Conservation (phyloP, 2,329 filamentous ascomycete species). For the Venturia nashicola region DNA sequence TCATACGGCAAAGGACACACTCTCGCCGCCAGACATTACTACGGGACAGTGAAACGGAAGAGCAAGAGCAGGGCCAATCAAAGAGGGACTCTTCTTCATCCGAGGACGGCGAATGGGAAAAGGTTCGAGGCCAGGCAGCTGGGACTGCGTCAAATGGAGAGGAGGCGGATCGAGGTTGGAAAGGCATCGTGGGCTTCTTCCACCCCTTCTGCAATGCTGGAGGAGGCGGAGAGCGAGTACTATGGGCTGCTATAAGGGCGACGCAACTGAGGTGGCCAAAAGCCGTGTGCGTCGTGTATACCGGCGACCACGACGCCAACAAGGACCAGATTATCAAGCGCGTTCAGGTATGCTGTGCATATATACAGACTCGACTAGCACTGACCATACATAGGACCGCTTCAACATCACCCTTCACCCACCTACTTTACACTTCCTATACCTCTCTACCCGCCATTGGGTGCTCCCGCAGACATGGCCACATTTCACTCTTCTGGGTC, state of each 20-base stretch:
- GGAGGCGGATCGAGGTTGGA: conserved; percentile 50
- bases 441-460: conserved; percentile 76
- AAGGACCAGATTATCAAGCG: conserved; percentile 67
- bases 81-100: conserved; percentile 7
- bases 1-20: conserved; percentile 18
- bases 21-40: conserved; percentile 16
- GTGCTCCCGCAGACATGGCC: conserved; percentile 83
- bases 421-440: conserved; percentile 75
- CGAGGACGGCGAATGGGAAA: conserved; percentile 59
- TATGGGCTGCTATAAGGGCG: conserved; percentile 89
- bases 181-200: conserved; percentile 87
- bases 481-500: conserved; percentile 84
- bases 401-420: conserved; percentile 88
- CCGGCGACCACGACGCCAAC: conserved; percentile 79
- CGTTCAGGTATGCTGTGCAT: conserved; percentile 54
- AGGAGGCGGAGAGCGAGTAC: conserved; percentile 85
- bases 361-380: conserved; percentile 5
- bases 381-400: conserved; percentile 44
- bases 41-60: conserved; percentile 6
- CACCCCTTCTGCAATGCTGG: conserved; percentile 98
- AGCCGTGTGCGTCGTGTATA: conserved; percentile 86
- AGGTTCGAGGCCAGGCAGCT: conserved; percentile 43
- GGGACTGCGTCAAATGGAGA: conserved; percentile 32
- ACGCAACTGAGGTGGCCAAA: conserved; percentile 83
- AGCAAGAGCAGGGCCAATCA: conserved; percentile 1